These are phyloP conservation scores for Cordyceps pruinosa DNA, from an alignment of 2,329 filamentous ascomycete genomes.

Conservation along the genomic window DNA sequence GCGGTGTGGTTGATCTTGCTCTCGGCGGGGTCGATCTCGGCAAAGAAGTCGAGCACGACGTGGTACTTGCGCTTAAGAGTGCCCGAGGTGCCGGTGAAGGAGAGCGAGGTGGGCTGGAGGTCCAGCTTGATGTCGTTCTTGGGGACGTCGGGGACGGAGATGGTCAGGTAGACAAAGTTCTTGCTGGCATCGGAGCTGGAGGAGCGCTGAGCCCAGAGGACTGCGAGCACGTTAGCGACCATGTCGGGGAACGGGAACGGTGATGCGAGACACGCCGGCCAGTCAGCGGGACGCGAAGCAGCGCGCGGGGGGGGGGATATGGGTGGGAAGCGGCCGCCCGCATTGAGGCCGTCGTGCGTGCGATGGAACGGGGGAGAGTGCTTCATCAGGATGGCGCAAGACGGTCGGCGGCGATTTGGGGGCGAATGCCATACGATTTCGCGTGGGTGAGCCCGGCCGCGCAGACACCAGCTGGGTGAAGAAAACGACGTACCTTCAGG, in stretches of 20 bases:
- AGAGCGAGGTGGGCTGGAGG: slow-evolving; percentile 67
- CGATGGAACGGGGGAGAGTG: not conserved
- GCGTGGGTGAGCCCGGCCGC: not conserved
- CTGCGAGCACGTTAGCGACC: slow-evolving; percentile 39
- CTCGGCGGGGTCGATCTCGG: slow-evolving; percentile 78
- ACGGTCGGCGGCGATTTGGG: not conserved
- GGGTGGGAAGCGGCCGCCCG: not conserved
- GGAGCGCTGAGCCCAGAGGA: slow-evolving; percentile 97
- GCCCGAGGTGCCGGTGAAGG: slow-evolving; percentile 75
- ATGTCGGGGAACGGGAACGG: not conserved
- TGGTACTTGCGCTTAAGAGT: slow-evolving; percentile 83
- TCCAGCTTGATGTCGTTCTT: slow-evolving; percentile 72
- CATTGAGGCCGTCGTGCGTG: not conserved
- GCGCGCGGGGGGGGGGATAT: not conserved
- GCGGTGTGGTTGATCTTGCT: slow-evolving; percentile 83
- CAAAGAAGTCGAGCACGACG: slow-evolving; percentile 80
- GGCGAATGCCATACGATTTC: not conserved
- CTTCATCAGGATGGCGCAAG: not conserved
- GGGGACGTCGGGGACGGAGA: slow-evolving; percentile 79
- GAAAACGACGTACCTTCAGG: slow-evolving; percentile 30
- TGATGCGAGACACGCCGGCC: not conserved
- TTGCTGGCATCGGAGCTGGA: slow-evolving; percentile 70
- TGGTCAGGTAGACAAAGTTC: slow-evolving; percentile 93
- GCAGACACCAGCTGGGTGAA: not conserved
- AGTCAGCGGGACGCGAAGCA: too few relatives aligned